Evolutionary conservation across 805 yeast species (phyloP), one percentile per base, ranked within the genome.

Genomic region (Yarrowia sp.): DNA sequence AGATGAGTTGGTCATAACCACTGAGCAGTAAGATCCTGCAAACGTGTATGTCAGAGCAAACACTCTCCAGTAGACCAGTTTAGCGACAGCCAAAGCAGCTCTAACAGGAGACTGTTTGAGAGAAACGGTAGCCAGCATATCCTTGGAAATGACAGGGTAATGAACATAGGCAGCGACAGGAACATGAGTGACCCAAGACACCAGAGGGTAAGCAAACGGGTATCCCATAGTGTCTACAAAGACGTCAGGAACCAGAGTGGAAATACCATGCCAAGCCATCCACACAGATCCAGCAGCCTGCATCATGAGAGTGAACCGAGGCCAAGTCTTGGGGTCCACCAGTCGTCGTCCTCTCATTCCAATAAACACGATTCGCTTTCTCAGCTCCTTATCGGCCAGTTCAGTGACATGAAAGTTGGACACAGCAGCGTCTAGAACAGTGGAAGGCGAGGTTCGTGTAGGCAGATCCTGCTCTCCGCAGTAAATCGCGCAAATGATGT

Each of bases 161-260:
- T 95, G 99, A n/a, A 91, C 90, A 72, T 95, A 95, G 0, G 97
- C 85, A 28, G 88, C 77, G 32, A 95, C 82, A 0, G 99, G 99
- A 33, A 91, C 78, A 67, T 82, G 81, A 41, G 89, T 79, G 53
- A 84, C 75, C 68, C 78, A 72, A 22, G 81, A 74, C 0, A 89
- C 85, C 22, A 88, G 72, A 1, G 90, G 89, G 74, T 92, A 93
- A 28, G 88, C 78, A 66, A 93, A 95, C 3, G 99, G 98, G 64
- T 89, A 85, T 0, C 99, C 99, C 83, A 91, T 87, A 1, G 99
- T 92, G 72, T 95, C 99, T 39, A 95, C 81, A 84, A 92, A 91
- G n/a, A 91, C 80, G 74, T 95, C 98, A 0, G 98, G 98, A 50
- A 76, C 76, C 44, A 90, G 80, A 69, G 81, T 81, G 65, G 77